Evolutionary conservation across 1,284 basidiomycete species (phyloP).

Genomic region (Moesziomyces sp.): DNA sequence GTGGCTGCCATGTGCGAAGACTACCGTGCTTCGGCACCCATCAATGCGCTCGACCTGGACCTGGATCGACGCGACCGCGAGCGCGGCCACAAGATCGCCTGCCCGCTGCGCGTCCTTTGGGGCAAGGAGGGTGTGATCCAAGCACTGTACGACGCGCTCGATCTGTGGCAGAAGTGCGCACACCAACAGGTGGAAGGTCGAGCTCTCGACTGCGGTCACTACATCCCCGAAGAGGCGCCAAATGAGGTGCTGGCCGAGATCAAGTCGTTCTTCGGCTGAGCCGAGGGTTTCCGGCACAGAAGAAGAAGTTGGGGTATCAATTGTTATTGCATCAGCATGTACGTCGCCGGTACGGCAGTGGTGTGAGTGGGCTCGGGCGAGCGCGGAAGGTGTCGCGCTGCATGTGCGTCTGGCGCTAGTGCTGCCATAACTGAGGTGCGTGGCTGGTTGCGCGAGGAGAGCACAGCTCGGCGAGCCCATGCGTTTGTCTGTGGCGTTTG

Average conservation of each 20-base stretch:
- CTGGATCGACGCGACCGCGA: constrained; percentile 64
- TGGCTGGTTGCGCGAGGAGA: no score
- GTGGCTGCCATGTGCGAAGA: constrained; percentile 66
- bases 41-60: constrained; percentile 62
- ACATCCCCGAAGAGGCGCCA: constrained; percentile 68
- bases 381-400: no score
- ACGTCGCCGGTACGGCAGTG: no score
- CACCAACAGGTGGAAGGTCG: constrained; percentile 53
- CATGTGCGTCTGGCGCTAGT: no score
- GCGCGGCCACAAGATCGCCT: constrained; percentile 57
- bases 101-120: constrained; percentile 65
- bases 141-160: constrained; percentile 52
- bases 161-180: constrained; percentile 63
- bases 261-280: constrained; percentile 20
- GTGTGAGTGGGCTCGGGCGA: no score
- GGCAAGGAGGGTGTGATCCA: constrained; percentile 67
- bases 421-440: no score
- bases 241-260: constrained; percentile 47
- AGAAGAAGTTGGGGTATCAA: neutral
- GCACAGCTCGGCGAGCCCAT: no score
- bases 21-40: constrained; percentile 68
- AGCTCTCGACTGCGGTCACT: constrained; percentile 67
- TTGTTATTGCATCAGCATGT: neutral
- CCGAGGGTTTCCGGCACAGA: neutral
- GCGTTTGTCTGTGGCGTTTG: no score